Evolutionary conservation across 768 basidiomycete genomes (phyloP).

Genomic region (Lactarius evosmus): DNA sequence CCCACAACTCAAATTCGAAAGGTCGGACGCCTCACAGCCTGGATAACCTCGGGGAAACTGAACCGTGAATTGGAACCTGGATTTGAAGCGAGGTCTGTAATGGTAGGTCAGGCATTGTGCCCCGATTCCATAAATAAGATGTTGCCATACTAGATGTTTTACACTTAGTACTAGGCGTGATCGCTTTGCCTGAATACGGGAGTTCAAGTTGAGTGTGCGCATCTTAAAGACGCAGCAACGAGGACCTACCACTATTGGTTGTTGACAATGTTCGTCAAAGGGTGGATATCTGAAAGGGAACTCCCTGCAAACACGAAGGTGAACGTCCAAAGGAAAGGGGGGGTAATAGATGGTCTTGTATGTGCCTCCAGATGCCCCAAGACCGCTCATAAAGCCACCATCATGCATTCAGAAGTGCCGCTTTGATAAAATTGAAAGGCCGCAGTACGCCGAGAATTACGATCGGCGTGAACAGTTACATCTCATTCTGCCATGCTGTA

Average conservation of each 20-base stretch:
- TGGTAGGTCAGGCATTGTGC: background rate
- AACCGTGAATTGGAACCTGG: background rate
- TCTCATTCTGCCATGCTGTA: too few species aligned
- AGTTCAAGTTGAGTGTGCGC: too few species aligned
- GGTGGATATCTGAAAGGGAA: constrained; percentile 2
- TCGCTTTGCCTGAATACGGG: background rate
- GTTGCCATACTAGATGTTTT: background rate
- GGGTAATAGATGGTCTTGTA: background rate
- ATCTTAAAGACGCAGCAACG: background rate
- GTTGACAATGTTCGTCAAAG: background rate
- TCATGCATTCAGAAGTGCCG: background rate
- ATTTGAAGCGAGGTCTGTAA: background rate
- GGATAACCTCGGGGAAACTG: background rate
- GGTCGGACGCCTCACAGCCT: background rate
- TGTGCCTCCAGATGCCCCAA: background rate
- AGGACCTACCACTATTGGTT: background rate
- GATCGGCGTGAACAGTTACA: too few species aligned
- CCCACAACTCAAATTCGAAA: background rate
- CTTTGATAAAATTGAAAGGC: too few species aligned
- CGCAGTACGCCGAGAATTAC: too few species aligned
- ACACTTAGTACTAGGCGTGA: background rate
- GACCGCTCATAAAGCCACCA: background rate
- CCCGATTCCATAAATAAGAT: background rate
- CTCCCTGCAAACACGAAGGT: background rate
- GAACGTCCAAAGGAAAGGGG: background rate